Conservation (phyloP, 306 rosid species). For the Casuarina glauca region DNA sequence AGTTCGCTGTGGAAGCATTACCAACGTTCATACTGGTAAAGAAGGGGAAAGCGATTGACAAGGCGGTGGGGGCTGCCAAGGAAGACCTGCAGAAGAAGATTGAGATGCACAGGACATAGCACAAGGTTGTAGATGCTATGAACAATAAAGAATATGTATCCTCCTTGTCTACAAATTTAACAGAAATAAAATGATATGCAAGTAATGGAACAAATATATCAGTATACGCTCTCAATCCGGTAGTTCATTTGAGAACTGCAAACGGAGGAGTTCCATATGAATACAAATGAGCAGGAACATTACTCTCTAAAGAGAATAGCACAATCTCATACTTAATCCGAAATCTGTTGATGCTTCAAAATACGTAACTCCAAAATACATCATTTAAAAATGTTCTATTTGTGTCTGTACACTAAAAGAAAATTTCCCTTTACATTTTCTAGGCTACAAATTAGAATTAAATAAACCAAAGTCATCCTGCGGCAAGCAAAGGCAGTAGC, state of each 20-base stretch:
- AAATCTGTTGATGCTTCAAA: not conserved
- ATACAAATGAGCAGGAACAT: no score
- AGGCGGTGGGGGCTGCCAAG: conserved; percentile 58
- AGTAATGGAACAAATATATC: not conserved
- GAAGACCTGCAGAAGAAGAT: conserved; percentile 67
- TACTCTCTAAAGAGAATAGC: not conserved
- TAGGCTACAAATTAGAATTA: not conserved
- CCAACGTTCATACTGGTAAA: conserved; percentile 69
- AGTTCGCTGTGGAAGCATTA: conserved; percentile 57
- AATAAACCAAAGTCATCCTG: conserved; percentile 8
- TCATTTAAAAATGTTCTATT: not conserved
- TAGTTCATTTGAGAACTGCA: no score
- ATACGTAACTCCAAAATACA: no score
- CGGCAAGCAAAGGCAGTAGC: not conserved
- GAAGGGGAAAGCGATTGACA: conserved; percentile 59
- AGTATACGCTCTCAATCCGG: not conserved
- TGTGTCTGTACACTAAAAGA: not conserved
- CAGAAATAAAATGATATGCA: no score
- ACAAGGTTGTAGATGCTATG: no score
- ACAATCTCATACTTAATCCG: not conserved
- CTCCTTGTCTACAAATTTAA: no score
- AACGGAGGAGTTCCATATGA: no score
- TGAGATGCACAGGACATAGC: conserved; percentile 49
- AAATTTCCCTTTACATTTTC: not conserved
- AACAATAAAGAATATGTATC: not conserved